Evolutionary conservation across 108 stramenopile genomes (phyloP).

Genomic region (Schizochytrium sp.): DNA sequence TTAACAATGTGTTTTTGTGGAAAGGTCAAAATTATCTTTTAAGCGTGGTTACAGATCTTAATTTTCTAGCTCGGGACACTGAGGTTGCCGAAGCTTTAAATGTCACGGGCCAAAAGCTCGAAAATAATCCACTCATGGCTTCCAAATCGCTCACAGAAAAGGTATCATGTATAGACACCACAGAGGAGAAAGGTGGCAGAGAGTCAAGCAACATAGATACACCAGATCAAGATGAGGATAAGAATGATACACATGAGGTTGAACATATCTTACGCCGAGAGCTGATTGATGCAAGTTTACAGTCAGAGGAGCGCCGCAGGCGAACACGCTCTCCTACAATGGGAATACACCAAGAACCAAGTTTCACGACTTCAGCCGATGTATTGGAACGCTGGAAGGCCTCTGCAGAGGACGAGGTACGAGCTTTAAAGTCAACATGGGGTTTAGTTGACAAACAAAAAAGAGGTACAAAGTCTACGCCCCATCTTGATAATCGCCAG

Average conservation of each 20-base stretch:
- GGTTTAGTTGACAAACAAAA: background rate
- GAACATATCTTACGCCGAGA: background rate
- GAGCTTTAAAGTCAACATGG: background rate
- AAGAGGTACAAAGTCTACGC: no score
- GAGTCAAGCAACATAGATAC: background rate
- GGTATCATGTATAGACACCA: background rate
- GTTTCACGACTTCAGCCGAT: constrained; percentile 11
- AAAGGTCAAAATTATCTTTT: constrained; percentile 34
- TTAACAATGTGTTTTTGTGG: background rate
- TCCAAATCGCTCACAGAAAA: background rate
- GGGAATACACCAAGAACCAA: constrained; percentile 32
- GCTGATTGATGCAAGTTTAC: background rate
- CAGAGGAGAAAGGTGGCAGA: background rate
- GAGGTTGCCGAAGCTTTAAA: background rate
- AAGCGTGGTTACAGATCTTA: constrained; percentile 4
- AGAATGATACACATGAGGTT: background rate
- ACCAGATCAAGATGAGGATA: background rate
- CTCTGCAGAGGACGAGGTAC: constrained; percentile 9
- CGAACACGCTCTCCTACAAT: constrained; percentile 1
- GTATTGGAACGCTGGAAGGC: background rate
- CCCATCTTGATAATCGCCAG: no score
- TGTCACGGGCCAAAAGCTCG: background rate
- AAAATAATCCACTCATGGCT: constrained; percentile 56
- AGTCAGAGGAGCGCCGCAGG: background rate
- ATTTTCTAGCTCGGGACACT: background rate